A percentile compares a stretch with the other conserved stretches of the same genome.
These are phyloP conservation scores for Nigrospora sphaerica DNA, from an alignment of 2,329 filamentous ascomycete genomes.

Conservation along the genomic window DNA sequence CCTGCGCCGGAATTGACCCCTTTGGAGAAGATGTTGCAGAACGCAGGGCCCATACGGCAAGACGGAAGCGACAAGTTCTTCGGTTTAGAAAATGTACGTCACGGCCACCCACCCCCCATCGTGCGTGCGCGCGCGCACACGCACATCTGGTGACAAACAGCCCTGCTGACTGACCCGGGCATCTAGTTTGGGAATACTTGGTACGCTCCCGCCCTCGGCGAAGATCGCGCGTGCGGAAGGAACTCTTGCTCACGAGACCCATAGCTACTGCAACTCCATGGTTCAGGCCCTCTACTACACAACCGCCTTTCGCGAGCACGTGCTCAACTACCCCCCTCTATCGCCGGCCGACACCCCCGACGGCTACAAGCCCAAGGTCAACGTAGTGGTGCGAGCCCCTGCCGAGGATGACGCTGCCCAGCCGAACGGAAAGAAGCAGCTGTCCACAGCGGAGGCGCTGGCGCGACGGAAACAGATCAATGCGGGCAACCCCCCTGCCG, in stretches of 20 bases:
- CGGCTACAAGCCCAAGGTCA: conserved; percentile 45
- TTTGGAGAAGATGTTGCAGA: conserved; percentile 68
- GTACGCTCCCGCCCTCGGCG: conserved; percentile 39
- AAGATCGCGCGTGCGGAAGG: not conserved
- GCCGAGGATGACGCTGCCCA: conserved; percentile 33
- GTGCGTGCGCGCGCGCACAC: not conserved
- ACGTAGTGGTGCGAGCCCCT: conserved; percentile 54
- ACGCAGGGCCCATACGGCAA: conserved; percentile 70
- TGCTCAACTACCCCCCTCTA: conserved; percentile 80
- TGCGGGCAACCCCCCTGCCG: conserved; percentile 45
- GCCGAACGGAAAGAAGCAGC: conserved; percentile 44
- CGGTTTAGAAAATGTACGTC: conserved; percentile 88
- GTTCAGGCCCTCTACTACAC: conserved; percentile 97
- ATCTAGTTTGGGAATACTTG: conserved; percentile 92
- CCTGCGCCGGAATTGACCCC: conserved; percentile 52
- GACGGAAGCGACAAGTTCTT: conserved; percentile 98
- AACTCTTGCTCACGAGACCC: not conserved
- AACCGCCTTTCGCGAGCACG: conserved; percentile 84
- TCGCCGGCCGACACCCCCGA: conserved; percentile 65
- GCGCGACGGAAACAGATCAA: conserved; percentile 50
- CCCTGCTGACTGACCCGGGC: not conserved
- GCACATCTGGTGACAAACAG: not conserved
- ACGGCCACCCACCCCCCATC: conserved; percentile 3
- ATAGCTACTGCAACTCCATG: conserved; percentile 96
- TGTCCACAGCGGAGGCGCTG: conserved; percentile 47